Base-by-base conservation (phyloP, 176 grass and related monocot species). In the Poa pratensis region DNA sequence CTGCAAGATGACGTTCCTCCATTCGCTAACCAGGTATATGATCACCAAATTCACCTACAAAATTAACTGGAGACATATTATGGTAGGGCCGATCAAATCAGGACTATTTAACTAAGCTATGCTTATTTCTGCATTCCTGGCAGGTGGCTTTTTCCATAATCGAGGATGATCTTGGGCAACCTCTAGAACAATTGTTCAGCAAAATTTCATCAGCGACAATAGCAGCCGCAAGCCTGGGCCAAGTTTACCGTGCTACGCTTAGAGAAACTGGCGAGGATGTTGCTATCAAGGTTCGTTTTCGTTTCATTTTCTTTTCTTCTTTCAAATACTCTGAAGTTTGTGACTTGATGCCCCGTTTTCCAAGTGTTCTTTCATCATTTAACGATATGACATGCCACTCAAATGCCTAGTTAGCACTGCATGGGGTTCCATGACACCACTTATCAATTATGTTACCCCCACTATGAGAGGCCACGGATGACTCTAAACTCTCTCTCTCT, bases 221-320 rank as follows among this genome's bases (percentile, higher is more conserved):
- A 89, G 96, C 96, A 86, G 96, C 96, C 89, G 96, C 96, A 19
- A 98, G 96, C 87, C 88, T 98, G 53, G 96, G 96, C 45, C 96
- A 98, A 93, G 96, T 98, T 84, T 98, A 98, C 76, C 93, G 96
- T 45, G 96, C 93, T 71, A 98, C 96, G 54, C 90, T 98, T 55
- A 86, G 91, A 68, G 93, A 95, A 61, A 95, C 96, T 46, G 90
- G 96, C 43, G 96, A 98, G 75, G 96, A 98, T 86, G 96, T 98
- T 81, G 96, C 96, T 78, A 98, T 98, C 81, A 98, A 98, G 96
- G 96, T 98, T 85, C 5, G 20, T 12, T 26, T 77, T 63, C 3
- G 3, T 28, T 79, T 37, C n/a, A n/a, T 65, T 71, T 82, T 13
- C 8, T 53, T 94, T 72, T 78, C 5, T 78, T 53, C 62, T 10